Base-by-base conservation (phyloP, 2,329 filamentous ascomycete genomes). In the Stagonosporopsis cucurbitacearum region DNA sequence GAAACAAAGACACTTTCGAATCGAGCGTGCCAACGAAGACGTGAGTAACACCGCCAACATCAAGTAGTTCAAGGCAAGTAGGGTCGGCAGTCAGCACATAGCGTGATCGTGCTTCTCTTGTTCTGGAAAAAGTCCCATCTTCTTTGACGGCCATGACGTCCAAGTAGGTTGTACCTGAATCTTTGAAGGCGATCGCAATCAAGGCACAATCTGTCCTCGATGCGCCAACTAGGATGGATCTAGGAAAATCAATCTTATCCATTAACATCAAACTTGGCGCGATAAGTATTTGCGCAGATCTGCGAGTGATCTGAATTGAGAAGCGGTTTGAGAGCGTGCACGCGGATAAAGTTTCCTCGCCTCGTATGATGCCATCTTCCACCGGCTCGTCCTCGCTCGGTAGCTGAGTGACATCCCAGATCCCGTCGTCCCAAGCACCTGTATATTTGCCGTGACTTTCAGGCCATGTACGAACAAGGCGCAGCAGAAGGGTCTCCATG, bases 51-150 rank as follows among this genome's bases (percentile, higher is more conserved):
- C 63, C 63, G 13, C 54, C 20, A 9, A 71, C 54, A 1, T 62
- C 50, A 9, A 76, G 45, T 15, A 75, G 59, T 41, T 75, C 68
- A 35, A 76, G 48, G 45, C 73, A 75, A 6, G 73, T 73, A 17
- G 72, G 63, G 35, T 77, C 73, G 23, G 59, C 50, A 19, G 57
- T 48, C 19, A 75, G 59, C 12, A 49, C 26, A 19, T 64, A 47
- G 28, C 59, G 60, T 23, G 50, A 51, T 25, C 58, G 32, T 2
- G 40, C 22, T 40, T 50, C 23, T 17, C 17, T 33, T 8, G 54
- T 12, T 15, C 36, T 43, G 15, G 59, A 48, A 45, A 72, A 65
- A 17, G 30, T 54, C 9, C 64, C 66, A 11, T 64, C 56, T 1
- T 59, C 32, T 8, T 46, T 44, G 36, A 70, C 67, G 35, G 6